These are phyloP conservation scores for Sporothrix inflata DNA, from an alignment of 2,329 filamentous ascomycete genomes.

Conservation along the genomic window DNA sequence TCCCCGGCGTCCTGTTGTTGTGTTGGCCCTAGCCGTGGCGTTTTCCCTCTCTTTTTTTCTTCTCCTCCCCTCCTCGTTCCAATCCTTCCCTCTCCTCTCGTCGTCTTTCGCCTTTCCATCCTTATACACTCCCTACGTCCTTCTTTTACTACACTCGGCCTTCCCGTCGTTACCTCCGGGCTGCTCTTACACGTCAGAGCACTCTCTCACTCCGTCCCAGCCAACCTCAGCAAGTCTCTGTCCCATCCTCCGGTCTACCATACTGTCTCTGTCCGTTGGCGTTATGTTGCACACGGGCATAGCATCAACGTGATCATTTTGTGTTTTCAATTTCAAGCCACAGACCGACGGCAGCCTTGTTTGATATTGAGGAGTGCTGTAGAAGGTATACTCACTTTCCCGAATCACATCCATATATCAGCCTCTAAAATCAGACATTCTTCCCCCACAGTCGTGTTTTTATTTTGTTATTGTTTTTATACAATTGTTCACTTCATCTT, in stretches of 20 bases:
- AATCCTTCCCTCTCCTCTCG: too few relatives aligned
- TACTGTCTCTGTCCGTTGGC: neutral
- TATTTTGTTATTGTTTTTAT: neutral
- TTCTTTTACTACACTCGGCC: too few relatives aligned
- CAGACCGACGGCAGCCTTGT: neutral
- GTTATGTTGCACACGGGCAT: neutral
- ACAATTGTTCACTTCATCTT: neutral
- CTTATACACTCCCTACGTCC: too few relatives aligned
- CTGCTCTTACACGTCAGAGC: neutral
- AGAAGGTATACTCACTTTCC: neutral
- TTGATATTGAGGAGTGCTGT: neutral
- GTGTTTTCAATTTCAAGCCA: neutral
- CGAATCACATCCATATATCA: neutral
- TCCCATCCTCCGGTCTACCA: neutral
- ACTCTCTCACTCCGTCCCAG: too few relatives aligned
- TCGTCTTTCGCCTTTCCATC: too few relatives aligned
- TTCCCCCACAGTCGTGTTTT: too few relatives aligned
- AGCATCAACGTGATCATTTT: neutral
- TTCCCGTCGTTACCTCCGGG: neutral
- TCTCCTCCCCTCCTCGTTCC: too few relatives aligned
- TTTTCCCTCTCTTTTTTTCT: too few relatives aligned
- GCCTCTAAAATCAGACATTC: neutral
- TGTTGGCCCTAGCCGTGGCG: too few relatives aligned
- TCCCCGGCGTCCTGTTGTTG: too few relatives aligned
- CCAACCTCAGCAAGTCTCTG: neutral